Percentiles rank a stretch among this genome's conserved stretches.
Conservation (phyloP, 2,329 filamentous ascomycete genomes). For the Aspergillus pseudonomiae region DNA sequence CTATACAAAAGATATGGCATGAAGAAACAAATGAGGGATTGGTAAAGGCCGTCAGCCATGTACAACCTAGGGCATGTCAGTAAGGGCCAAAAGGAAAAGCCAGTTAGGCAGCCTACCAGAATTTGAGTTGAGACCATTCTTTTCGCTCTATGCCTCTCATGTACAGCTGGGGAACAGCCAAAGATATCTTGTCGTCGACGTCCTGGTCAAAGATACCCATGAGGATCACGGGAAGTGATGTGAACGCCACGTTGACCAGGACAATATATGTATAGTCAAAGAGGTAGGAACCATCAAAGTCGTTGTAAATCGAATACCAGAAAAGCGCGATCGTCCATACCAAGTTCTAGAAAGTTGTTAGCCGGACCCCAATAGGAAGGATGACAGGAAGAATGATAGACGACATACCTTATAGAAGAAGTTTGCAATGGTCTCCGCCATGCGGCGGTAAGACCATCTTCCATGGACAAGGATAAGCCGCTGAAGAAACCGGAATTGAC, state of each 20-base stretch:
- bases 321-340: slow-evolving; percentile 96
- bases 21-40: slow-evolving; percentile 91
- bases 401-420: slow-evolving; percentile 90
- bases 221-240: slow-evolving; percentile 88
- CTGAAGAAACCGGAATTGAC: slow-evolving; percentile 87
- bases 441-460: slow-evolving; percentile 91
- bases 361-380: not conserved
- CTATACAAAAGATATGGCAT: slow-evolving; percentile 82
- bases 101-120: slow-evolving; percentile 69
- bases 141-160: slow-evolving; percentile 91
- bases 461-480: slow-evolving; percentile 87
- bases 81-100: not conserved
- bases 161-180: slow-evolving; percentile 94
- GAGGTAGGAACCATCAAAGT: slow-evolving; percentile 95
- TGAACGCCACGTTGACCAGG: slow-evolving; percentile 95
- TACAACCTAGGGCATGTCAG: slow-evolving; percentile 67
- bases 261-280: slow-evolving; percentile 98
- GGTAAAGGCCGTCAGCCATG: slow-evolving; percentile 93
- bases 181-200: slow-evolving; percentile 88
- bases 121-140: slow-evolving; percentile 95
- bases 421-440: slow-evolving; percentile 93
- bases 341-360: slow-evolving; percentile 67
- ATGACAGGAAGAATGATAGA: not conserved
- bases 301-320: slow-evolving; percentile 95
- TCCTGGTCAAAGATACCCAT: slow-evolving; percentile 98